phyloP scores from a whole-genome alignment of 2,329 filamentous ascomycete species.

The Trichoderma gracile region DNA sequence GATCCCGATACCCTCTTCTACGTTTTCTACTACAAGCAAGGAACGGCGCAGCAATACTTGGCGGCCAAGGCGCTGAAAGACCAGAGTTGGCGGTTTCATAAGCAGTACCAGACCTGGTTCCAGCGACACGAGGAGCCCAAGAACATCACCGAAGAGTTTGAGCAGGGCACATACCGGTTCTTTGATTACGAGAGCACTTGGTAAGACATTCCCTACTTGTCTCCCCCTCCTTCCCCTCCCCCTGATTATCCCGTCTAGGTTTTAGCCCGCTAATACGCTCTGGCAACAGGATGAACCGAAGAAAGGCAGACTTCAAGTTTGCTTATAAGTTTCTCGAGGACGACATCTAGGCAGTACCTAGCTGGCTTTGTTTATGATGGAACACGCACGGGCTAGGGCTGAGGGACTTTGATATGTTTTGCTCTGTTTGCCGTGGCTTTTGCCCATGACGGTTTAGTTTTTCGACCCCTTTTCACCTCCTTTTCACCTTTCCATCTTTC shows the following conservation, averaged over 20 bases:
- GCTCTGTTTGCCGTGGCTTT: slow-evolving; percentile 15
- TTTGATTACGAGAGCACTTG: slow-evolving; percentile 99
- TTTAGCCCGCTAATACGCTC: background rate
- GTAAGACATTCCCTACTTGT: slow-evolving; percentile 53
- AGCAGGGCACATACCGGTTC: slow-evolving; percentile 98
- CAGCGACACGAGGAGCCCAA: slow-evolving; percentile 98
- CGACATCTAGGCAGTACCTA: slow-evolving; percentile 59
- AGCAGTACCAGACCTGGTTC: slow-evolving; percentile 99
- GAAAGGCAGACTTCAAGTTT: slow-evolving; percentile 98
- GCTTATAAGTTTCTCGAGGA: slow-evolving; percentile 97
- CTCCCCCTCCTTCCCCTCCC: too few relatives aligned
- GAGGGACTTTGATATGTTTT: slow-evolving; percentile 4
- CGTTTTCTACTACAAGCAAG: slow-evolving; percentile 98
- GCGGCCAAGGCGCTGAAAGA: slow-evolving; percentile 96
- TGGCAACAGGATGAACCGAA: slow-evolving; percentile 89
- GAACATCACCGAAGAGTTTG: slow-evolving; percentile 96
- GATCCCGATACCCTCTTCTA: slow-evolving; percentile 98
- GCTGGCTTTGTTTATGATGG: slow-evolving; percentile 1
- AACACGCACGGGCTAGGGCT: slow-evolving; percentile 11
- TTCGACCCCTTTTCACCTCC: too few relatives aligned
- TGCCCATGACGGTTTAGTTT: background rate
- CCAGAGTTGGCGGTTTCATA: slow-evolving; percentile 98
- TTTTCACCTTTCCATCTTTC: background rate
- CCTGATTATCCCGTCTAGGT: background rate
- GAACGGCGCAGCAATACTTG: slow-evolving; percentile 91